Base-by-base conservation (phyloP, 2,329 filamentous ascomycete genomes). In the Aspergillus ustus region DNA sequence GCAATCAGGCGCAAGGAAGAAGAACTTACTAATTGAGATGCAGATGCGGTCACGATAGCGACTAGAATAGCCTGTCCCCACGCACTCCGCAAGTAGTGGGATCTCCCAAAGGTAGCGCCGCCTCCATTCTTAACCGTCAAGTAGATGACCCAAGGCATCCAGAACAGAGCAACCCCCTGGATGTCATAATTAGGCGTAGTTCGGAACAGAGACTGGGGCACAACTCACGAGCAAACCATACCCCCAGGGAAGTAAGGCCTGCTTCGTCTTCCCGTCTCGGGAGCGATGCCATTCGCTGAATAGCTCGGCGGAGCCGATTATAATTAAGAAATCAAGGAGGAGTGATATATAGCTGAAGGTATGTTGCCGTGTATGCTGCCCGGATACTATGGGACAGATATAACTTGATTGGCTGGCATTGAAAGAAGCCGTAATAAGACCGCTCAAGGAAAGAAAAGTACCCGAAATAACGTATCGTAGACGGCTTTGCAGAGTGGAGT, bases 351-450 rank as follows among this genome's bases (percentile, higher is more conserved):
- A 57, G 63, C 80, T 78, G 52, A 82, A 63, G 3, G 69, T 63
- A 7, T 75, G 78, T 7, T 82, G 67, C 9, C 70, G 67, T 54
- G 70, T 64, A 31, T 70, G 68, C 43, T 77, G 72, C 19, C 71
- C 65, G 31, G 76, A 73, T 1, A 73, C 67, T 11, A 77, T 70
- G 2, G 82, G 78, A 66, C 83, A 85, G 22, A 85, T 82, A 60
- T 82, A 82, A 3, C 81, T 83, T 17, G 82, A 83, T 45, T 71
- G 67, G 17, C 74, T 77, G 49, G 73, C 76, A 44, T 69, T 62
- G 17, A 80, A 71, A 1, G 71, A 70, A 15, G 75, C 66, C 6
- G 74, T 72, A 34, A 79, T 57, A 45, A 78, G 69, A 6, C 78
- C 77, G 7, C 79, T 77, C 7, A 78, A 48, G 31, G 75, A 72